Base-by-base conservation (phyloP, 1,139 yeast species). In the Debaryomyces nepalensis region DNA sequence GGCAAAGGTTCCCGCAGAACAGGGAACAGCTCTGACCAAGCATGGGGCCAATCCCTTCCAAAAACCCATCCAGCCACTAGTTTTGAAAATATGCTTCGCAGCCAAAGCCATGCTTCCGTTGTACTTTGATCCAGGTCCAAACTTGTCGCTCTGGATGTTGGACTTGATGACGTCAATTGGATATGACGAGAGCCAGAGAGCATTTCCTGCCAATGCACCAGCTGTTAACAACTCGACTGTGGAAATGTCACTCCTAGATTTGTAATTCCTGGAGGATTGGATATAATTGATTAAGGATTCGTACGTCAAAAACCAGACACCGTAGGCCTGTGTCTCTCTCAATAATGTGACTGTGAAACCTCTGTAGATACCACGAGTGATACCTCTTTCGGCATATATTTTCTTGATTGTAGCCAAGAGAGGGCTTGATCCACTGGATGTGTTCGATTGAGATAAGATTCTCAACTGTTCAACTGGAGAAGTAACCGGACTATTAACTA, bases 1-100 rank as follows among this genome's bases (percentile, higher is more conserved):
- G n/a, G 88, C 87, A 69, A 84, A 84, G 0, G 91, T 84, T 7
- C 87, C 86, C 0, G 90, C 88, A 47, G 86, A 79, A 46, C 88
- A 84, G 2, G 91, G 91, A 20, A 82, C 71, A 0, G 91, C 91
- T 49, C 93, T 67, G 20, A 83, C 53, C 43, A 85, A 68, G 29
- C 90, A 83, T 0, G 91, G 93, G 2, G 75, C 77, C 32, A 85
- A 69, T 2, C 93, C 91, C 50, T 79, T 70, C 88, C 89, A 84
- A 56, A 84, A 82, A 0, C 89, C 90, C 5, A 66, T 49, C 11
- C 71, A 46, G 0, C 91, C 90, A 27, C 70, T 70, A 1, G 62
- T 54, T 3, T 50, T 53, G 59, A 67, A 68, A 1, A 85, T 81
- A 47, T 72, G 65, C 26, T 58, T 54, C 1, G 78, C 62, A 0